These are phyloP conservation scores for Pseudogymnoascus sp. DNA, from an alignment of 2,329 filamentous ascomycete genomes.

Conservation along the genomic window DNA sequence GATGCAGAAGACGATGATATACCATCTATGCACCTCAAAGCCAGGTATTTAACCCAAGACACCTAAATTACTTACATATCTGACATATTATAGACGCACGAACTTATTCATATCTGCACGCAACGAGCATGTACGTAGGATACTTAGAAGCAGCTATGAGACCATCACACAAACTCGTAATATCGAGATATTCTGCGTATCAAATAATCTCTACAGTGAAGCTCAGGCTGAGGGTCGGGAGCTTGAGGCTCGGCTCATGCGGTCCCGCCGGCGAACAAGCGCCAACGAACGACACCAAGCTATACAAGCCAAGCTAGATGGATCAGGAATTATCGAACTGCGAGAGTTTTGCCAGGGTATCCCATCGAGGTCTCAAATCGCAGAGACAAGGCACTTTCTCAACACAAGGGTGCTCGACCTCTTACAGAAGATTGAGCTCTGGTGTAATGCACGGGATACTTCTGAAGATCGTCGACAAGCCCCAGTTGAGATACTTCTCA, in stretches of 20 bases:
- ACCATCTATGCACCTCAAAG: background rate
- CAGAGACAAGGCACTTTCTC: constrained; percentile 16
- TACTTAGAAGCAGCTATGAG: constrained; percentile 8
- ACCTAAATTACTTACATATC: background rate
- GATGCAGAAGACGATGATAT: background rate
- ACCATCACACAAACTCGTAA: constrained; percentile 2
- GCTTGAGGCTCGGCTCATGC: background rate
- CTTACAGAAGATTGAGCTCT: constrained; percentile 14
- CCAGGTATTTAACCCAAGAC: background rate
- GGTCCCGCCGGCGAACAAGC: background rate
- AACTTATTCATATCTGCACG: constrained; percentile 13
- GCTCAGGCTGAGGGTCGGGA: background rate
- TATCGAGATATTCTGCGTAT: constrained; percentile 15
- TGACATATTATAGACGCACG: constrained; percentile 11
- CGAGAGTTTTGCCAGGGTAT: constrained; percentile 12
- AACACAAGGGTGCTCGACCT: constrained; percentile 12
- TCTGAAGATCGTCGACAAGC: background rate
- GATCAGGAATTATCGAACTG: constrained; percentile 12
- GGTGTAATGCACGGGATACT: constrained; percentile 13
- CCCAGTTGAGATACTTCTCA: constrained; percentile 8
- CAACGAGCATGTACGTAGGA: constrained; percentile 12
- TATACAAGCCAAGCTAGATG: constrained; percentile 10
- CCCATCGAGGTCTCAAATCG: constrained; percentile 13
- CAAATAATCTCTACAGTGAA: constrained; percentile 13
- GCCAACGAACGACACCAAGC: background rate